These are phyloP conservation scores for Arthrinium puccinioides DNA, from an alignment of 2,329 filamentous ascomycete genomes.

Conservation along the genomic window DNA sequence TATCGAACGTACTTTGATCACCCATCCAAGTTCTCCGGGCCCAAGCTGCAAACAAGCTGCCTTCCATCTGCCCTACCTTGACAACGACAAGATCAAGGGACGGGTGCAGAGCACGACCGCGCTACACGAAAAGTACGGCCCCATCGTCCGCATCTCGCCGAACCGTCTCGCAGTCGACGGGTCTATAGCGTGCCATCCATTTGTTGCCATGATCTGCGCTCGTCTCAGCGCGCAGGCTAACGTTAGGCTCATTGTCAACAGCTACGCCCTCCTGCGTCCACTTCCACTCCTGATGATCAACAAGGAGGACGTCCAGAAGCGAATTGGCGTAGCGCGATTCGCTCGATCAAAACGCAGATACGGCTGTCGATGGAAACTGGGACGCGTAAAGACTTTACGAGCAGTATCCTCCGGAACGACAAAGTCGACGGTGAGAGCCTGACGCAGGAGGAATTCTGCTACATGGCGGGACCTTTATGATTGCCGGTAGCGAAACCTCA, in stretches of 20 bases:
- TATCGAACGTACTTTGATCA: constrained; percentile 5
- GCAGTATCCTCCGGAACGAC: not conserved
- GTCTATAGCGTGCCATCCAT: constrained; percentile 1
- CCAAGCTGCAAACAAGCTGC: constrained; percentile 1
- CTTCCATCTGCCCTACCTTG: not conserved
- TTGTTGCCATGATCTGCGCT: not conserved
- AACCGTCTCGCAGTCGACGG: constrained; percentile 1
- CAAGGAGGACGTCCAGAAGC: not conserved
- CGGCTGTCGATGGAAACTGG: not conserved
- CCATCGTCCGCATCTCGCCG: constrained; percentile 3
- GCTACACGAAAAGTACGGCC: constrained; percentile 4
- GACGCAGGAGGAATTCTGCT: constrained; percentile 2
- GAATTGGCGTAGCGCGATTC: not conserved
- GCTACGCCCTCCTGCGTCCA: not conserved
- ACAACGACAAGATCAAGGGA: not conserved
- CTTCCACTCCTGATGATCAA: not conserved
- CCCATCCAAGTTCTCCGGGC: constrained; percentile 4
- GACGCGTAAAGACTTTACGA: not conserved
- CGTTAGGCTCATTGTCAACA: not conserved
- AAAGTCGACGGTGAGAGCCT: not conserved
- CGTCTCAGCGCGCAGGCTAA: too few species aligned
- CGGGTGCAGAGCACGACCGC: not conserved
- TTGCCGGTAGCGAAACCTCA: constrained; percentile 6
- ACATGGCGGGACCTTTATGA: not conserved
- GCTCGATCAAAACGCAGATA: not conserved